Evolutionary conservation across 78 protist species (phyloP).

Genomic region (Chrysochromulina parva): DNA sequence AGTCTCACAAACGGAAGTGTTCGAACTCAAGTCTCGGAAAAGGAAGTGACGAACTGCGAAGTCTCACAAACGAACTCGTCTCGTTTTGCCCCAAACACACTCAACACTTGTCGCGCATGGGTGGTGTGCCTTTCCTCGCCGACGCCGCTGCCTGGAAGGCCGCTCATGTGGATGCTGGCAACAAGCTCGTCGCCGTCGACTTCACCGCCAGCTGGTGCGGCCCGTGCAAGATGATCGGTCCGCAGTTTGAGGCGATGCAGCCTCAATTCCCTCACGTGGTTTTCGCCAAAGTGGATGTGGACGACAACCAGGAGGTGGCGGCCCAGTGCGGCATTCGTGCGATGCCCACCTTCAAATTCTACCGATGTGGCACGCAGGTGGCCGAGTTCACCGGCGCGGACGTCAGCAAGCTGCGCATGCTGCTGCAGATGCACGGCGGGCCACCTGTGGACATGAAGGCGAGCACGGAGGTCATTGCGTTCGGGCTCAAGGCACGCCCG

Average conservation of each 20-base stretch:
- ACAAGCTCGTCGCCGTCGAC: conserved; percentile 10
- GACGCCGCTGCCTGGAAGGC: too few relatives aligned
- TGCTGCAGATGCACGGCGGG: neutral
- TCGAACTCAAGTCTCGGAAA: too few relatives aligned
- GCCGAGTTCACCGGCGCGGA: conserved; percentile 8
- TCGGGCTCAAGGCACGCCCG: neutral
- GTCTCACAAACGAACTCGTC: too few relatives aligned
- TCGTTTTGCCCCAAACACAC: too few relatives aligned
- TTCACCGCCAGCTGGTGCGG: conserved; percentile 51
- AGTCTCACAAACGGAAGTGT: too few relatives aligned
- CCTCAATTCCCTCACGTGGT: too few relatives aligned
- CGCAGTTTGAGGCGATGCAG: neutral
- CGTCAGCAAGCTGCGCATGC: neutral
- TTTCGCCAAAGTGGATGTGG: conserved; percentile 60
- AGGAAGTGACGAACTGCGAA: too few relatives aligned
- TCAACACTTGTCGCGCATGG: too few relatives aligned
- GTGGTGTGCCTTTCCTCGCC: too few relatives aligned
- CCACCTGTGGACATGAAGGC: neutral
- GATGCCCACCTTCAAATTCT: conserved; percentile 61
- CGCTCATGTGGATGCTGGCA: too few relatives aligned
- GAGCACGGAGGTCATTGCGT: neutral
- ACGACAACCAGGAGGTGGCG: conserved; percentile 41
- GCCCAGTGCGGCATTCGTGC: conserved; percentile 30
- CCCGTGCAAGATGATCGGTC: conserved; percentile 38
- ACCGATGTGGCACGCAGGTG: neutral